phyloP scores from a whole-genome alignment of 2,329 filamentous ascomycete species.

The Nannizziopsis arthrosporioides region DNA sequence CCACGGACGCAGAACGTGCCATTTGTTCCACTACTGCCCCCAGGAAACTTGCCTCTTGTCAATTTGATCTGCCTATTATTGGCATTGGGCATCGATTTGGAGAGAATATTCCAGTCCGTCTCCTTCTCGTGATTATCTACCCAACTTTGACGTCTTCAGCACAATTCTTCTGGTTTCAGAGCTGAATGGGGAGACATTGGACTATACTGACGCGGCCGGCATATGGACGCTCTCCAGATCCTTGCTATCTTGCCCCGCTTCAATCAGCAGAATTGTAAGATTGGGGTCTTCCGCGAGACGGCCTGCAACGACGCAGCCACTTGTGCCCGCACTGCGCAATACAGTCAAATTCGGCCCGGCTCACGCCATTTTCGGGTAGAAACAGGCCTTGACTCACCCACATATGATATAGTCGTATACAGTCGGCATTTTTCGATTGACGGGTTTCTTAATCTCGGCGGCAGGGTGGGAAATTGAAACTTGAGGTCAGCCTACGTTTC shows the following conservation, averaged over 20 bases:
- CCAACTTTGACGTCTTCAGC: too few species aligned
- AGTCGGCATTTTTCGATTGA: too few species aligned
- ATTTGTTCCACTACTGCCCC: slow-evolving; percentile 35
- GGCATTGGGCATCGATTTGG: slow-evolving; percentile 30
- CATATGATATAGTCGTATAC: too few species aligned
- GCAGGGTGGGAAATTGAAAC: too few species aligned
- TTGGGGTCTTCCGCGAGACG: slow-evolving; percentile 38
- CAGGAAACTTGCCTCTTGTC: slow-evolving; percentile 34
- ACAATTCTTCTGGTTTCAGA: slow-evolving; percentile 22
- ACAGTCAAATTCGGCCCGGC: too few species aligned
- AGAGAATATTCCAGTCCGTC: slow-evolving; percentile 37
- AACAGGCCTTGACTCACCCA: too few species aligned
- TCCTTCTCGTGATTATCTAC: slow-evolving; percentile 15
- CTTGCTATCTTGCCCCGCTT: slow-evolving; percentile 38
- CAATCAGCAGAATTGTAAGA: slow-evolving; percentile 35
- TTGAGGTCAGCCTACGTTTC: too few species aligned
- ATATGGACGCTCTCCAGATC: slow-evolving; percentile 38
- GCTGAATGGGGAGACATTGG: slow-evolving; percentile 30
- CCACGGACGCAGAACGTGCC: slow-evolving; percentile 36
- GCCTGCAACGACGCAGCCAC: slow-evolving; percentile 40
- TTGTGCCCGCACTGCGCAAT: slow-evolving; percentile 23
- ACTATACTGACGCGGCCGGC: slow-evolving; percentile 29
- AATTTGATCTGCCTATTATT: slow-evolving; percentile 33
- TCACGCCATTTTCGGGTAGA: too few species aligned
- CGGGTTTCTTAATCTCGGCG: too few species aligned